Percentiles rank a stretch among this genome's conserved stretches.
Conservation (phyloP, 2,329 filamentous ascomycete genomes). For the Ophiostoma quercus region DNA sequence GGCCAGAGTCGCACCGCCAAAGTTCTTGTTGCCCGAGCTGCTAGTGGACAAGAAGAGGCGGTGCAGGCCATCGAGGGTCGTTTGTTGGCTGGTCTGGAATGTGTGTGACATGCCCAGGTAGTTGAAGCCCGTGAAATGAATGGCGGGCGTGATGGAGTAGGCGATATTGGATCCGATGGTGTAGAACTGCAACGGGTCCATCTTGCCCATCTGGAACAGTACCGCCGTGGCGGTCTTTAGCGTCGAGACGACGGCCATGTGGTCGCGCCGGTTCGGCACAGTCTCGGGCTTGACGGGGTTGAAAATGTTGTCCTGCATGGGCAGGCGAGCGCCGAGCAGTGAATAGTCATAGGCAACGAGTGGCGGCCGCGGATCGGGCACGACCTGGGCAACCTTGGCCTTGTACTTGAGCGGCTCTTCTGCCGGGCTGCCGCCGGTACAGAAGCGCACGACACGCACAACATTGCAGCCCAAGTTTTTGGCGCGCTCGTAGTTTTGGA, state of each 20-base stretch:
- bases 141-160: slow-evolving; percentile 66
- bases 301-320: slow-evolving; percentile 45
- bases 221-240: slow-evolving; percentile 52
- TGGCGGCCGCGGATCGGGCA: slow-evolving; percentile 46
- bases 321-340: slow-evolving; percentile 40
- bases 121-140: slow-evolving; percentile 65
- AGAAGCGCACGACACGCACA: slow-evolving; percentile 56
- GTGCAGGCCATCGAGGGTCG: slow-evolving; percentile 56
- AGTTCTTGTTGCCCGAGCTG: slow-evolving; percentile 37
- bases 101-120: slow-evolving; percentile 62
- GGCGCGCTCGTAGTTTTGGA: slow-evolving; percentile 51
- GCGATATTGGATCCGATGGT: slow-evolving; percentile 63
- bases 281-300: slow-evolving; percentile 48
- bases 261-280: slow-evolving; percentile 40
- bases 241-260: slow-evolving; percentile 48
- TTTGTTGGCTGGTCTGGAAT: slow-evolving; percentile 56
- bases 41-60: slow-evolving; percentile 50
- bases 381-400: slow-evolving; percentile 39
- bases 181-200: slow-evolving; percentile 63
- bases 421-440: slow-evolving; percentile 50
- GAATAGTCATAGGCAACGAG: slow-evolving; percentile 46
- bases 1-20: slow-evolving; percentile 63
- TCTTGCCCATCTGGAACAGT: slow-evolving; percentile 55
- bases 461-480: slow-evolving; percentile 55
- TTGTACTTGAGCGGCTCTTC: slow-evolving; percentile 47